phyloP scores from a whole-genome alignment of 169 alveolate species.

The Neospora caninum region DNA sequence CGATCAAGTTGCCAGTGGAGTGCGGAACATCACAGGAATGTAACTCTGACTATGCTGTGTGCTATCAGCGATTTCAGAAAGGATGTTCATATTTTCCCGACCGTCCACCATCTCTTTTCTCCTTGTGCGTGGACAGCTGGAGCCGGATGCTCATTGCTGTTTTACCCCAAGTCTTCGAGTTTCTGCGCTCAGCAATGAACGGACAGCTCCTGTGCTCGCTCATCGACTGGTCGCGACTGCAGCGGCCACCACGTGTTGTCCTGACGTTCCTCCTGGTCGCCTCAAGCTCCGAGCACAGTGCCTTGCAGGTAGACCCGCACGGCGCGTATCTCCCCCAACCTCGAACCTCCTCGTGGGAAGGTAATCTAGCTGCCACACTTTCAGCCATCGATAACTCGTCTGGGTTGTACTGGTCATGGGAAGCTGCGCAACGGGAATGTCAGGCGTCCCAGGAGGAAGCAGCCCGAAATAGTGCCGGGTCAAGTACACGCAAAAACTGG shows the following conservation, averaged over 20 bases:
- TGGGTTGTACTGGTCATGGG: no score
- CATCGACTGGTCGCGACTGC: not conserved
- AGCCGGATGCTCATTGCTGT: not conserved
- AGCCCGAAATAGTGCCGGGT: no score
- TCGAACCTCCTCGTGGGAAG: no score
- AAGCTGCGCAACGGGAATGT: no score
- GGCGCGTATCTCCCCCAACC: no score
- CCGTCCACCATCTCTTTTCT: not conserved
- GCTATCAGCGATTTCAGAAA: not conserved
- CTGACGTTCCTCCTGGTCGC: slow-evolving; percentile 3
- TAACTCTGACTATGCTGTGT: not conserved
- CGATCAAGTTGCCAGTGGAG: not conserved
- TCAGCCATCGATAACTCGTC: no score
- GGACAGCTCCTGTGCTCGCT: slow-evolving; percentile 1
- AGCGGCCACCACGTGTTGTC: not conserved
- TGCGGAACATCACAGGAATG: not conserved
- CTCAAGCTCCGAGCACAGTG: slow-evolving; percentile 3
- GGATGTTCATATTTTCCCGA: not conserved
- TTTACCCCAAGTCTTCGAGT: not conserved
- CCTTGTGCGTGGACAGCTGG: slow-evolving; percentile 16
- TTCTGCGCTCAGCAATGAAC: not conserved
- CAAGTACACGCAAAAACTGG: no score
- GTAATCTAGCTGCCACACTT: no score
- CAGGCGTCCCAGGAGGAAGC: no score
- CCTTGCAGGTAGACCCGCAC: no score